Percentiles rank a stretch among this genome's conserved stretches.
phyloP scores from a whole-genome alignment of 31 red algal genomes.

The Odonthalia washingtoniensis region DNA sequence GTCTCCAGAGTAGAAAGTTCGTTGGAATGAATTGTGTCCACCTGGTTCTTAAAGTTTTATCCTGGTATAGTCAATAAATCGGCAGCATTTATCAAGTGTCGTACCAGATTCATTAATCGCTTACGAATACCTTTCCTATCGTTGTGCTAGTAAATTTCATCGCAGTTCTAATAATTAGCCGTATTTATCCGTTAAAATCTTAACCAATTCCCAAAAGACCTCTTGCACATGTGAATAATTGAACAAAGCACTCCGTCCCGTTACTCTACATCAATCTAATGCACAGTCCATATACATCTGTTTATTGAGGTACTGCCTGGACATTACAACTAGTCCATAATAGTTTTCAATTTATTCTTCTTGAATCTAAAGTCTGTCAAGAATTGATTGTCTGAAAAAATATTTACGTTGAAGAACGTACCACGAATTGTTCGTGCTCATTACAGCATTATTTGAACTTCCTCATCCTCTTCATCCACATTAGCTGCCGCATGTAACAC shows the following conservation, averaged over 20 bases:
- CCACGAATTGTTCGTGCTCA: too few species aligned
- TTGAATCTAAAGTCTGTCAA: too few species aligned
- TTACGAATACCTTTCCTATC: not conserved
- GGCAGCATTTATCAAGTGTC: not conserved
- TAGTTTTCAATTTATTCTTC: too few species aligned
- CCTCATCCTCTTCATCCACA: too few species aligned
- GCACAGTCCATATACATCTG: not conserved
- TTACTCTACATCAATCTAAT: not conserved
- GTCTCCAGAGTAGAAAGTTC: not conserved
- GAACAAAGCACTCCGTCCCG: not conserved
- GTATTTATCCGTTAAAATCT: not conserved
- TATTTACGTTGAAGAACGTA: too few species aligned
- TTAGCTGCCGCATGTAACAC: too few species aligned
- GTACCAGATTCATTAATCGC: conserved; percentile 9
- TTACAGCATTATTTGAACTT: too few species aligned
- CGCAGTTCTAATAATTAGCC: not conserved
- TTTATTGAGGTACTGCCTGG: not conserved
- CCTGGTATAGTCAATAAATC: conserved; percentile 32
- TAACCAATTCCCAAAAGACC: conserved; percentile 7
- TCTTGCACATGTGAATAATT: not conserved
- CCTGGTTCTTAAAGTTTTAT: not conserved
- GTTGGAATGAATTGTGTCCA: not conserved
- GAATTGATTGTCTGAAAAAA: too few species aligned
- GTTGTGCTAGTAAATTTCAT: not conserved
- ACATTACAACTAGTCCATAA: too few species aligned